phyloP scores from a whole-genome alignment of 345 rosid species.

The Citrus medica region DNA sequence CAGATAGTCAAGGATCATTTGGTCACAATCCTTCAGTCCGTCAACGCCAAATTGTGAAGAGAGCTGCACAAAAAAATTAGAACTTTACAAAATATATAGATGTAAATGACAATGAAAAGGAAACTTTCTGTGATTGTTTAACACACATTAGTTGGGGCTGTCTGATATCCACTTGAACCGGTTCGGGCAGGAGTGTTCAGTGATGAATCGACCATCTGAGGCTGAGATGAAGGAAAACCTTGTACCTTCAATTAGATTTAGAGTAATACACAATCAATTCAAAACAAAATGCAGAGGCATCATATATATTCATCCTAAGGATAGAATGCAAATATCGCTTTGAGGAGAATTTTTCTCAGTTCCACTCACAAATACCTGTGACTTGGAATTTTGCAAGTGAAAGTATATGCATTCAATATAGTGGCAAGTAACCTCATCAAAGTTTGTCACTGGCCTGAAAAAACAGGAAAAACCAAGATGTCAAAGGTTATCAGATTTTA shows the following conservation, averaged over 20 bases:
- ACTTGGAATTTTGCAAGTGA: conserved; percentile 51
- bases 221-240: conserved; percentile 31
- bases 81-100: conserved; percentile 10
- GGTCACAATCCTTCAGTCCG: conserved; percentile 72
- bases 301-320: neutral
- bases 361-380: conserved; percentile 41
- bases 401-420: conserved; percentile 79
- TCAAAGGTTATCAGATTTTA: neutral
- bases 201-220: conserved; percentile 39
- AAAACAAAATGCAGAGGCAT: neutral
- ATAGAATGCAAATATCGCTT: neutral
- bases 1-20: conserved; percentile 69
- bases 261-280: conserved; percentile 3
- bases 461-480: conserved; percentile 5
- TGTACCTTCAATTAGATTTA: conserved; percentile 23
- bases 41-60: conserved; percentile 43
- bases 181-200: conserved; percentile 32
- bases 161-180: conserved; percentile 34
- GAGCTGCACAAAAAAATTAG: conserved; percentile 27
- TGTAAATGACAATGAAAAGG: neutral
- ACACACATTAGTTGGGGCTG: conserved; percentile 49
- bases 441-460: conserved; percentile 70
- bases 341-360: neutral
- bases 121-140: neutral
- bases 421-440: conserved; percentile 86